Percentiles rank a stretch among this genome's conserved stretches.
These are phyloP conservation scores for Triticum urartu DNA, from an alignment of 176 grass and related monocot genomes.

Conservation along the genomic window DNA sequence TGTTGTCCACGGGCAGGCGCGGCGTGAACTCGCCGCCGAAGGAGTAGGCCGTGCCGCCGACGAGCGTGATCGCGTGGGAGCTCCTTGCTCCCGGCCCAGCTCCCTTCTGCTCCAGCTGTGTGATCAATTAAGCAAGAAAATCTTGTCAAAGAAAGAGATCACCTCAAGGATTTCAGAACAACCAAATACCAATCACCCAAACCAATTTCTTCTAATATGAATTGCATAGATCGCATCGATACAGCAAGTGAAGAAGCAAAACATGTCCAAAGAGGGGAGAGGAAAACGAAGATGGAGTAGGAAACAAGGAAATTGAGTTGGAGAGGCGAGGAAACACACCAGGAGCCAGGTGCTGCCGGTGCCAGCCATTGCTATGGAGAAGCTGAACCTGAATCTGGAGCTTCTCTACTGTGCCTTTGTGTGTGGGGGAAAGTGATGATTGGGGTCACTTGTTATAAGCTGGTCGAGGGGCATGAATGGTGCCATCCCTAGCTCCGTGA, in stretches of 20 bases:
- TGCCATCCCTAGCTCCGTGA: not conserved
- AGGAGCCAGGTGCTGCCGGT: conserved; percentile 51
- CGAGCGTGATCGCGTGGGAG: conserved; percentile 73
- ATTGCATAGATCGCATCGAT: not conserved
- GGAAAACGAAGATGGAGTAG: not conserved
- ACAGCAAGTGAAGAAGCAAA: not conserved
- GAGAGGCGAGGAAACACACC: conserved; percentile 28
- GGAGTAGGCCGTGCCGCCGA: conserved; percentile 61
- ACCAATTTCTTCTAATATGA: not conserved
- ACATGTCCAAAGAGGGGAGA: not conserved
- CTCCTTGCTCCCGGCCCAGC: conserved; percentile 65
- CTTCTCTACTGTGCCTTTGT: not conserved
- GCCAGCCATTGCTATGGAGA: conserved; percentile 36
- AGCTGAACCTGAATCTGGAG: not conserved
- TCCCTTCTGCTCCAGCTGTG: conserved; percentile 69
- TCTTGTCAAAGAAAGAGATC: too few relatives aligned
- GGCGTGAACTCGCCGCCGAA: conserved; percentile 92
- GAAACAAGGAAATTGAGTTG: not conserved
- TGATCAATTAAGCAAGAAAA: not conserved
- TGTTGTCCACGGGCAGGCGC: conserved; percentile 80
- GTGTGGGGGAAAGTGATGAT: not conserved
- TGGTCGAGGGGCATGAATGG: not conserved
- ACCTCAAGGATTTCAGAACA: too few relatives aligned
- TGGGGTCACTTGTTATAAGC: not conserved
- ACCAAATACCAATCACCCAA: too few relatives aligned